Percentiles rank a stretch among this genome's conserved stretches.
Evolutionary conservation across 2,329 filamentous ascomycete genomes (phyloP).

Genomic region (Alternaria triticimaculans): DNA sequence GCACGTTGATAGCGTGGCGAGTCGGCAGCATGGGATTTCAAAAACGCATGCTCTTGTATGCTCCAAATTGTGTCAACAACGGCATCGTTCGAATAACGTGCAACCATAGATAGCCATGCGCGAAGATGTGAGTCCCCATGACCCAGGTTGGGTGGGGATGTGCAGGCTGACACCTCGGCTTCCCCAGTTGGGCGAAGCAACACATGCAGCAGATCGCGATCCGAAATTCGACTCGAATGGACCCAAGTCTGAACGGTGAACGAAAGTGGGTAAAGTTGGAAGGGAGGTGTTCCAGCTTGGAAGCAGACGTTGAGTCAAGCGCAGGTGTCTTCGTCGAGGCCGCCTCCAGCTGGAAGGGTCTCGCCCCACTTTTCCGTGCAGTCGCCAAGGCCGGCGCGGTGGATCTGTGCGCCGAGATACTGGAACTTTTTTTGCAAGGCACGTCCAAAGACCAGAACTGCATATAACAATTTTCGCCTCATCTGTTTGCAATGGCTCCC

Average conservation of each 20-base stretch:
- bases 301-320: background rate
- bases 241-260: conserved; percentile 4
- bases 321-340: background rate
- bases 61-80: background rate
- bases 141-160: conserved; percentile 6
- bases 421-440: conserved; percentile 22
- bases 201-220: conserved; percentile 6
- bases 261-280: background rate
- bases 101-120: background rate
- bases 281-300: background rate
- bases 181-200: background rate
- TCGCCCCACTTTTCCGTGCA: conserved; percentile 4
- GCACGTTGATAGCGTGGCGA: background rate
- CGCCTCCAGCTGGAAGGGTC: background rate
- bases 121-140: background rate
- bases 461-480: background rate
- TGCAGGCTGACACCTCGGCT: conserved; percentile 3
- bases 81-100: background rate
- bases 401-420: conserved; percentile 12
- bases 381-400: conserved; percentile 16
- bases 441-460: background rate
- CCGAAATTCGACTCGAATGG: background rate
- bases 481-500: conserved; percentile 42
- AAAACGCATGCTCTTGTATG: conserved; percentile 3
- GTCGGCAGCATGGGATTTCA: conserved; percentile 2